phyloP scores from a whole-genome alignment of 2,329 filamentous ascomycete genomes.

The Curvularia lunata region DNA sequence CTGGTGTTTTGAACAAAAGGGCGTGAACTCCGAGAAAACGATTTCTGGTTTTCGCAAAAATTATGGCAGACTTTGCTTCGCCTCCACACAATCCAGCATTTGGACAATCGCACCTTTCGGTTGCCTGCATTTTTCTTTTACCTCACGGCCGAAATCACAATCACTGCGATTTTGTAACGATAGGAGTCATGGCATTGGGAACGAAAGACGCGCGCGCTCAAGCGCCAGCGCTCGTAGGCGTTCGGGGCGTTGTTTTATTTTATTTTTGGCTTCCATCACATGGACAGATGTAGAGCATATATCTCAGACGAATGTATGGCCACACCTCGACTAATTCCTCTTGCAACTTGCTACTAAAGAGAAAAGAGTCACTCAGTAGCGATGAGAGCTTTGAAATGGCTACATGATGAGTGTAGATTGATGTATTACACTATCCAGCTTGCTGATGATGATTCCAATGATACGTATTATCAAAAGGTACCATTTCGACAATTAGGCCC shows the following conservation, averaged over 20 bases:
- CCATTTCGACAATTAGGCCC: neutral
- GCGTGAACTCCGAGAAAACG: slow-evolving; percentile 12
- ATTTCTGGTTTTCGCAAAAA: neutral
- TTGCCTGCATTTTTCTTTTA: neutral
- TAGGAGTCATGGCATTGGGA: slow-evolving; percentile 15
- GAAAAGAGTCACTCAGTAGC: too few relatives aligned
- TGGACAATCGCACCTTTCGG: neutral
- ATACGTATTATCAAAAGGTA: neutral
- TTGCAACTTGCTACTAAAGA: neutral
- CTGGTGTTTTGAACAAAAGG: slow-evolving; percentile 20
- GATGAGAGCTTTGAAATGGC: neutral
- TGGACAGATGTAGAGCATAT: neutral
- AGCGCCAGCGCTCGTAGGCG: slow-evolving; percentile 18
- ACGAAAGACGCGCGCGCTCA: slow-evolving; percentile 12
- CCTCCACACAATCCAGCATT: neutral
- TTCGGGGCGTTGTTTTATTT: slow-evolving; percentile 4
- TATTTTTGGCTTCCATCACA: slow-evolving; percentile 7
- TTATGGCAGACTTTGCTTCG: neutral
- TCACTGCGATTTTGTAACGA: slow-evolving; percentile 18
- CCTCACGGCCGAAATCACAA: neutral
- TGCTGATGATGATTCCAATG: neutral
- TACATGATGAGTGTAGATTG: neutral
- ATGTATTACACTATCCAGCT: neutral
- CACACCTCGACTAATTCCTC: neutral
- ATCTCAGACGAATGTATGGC: slow-evolving; percentile 1